Percentiles rank a stretch among this genome's conserved stretches.
Conservation (phyloP, 768 basidiomycete genomes). For the Boletus rex-veris region DNA sequence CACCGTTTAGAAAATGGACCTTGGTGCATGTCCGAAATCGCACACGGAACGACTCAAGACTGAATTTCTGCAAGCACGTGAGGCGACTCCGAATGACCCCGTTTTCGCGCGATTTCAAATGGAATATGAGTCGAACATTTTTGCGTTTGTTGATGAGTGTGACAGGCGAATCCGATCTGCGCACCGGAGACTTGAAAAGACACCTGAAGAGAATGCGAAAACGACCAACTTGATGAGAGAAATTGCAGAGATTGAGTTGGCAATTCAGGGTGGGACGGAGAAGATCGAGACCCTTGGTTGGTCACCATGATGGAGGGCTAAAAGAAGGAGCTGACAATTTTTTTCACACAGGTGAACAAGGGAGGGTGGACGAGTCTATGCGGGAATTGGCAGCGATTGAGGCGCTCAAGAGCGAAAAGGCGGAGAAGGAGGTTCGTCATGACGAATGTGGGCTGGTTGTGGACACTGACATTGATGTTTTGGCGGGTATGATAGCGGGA, state of each 20-base stretch:
- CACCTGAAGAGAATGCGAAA: conserved; percentile 99
- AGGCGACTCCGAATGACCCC: conserved; percentile 74
- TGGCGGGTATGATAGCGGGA: conserved; percentile 58
- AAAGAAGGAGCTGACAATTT: background rate
- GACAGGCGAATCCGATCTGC: conserved; percentile 93
- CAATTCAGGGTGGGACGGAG: conserved; percentile 97
- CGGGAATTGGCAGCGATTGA: conserved; percentile 96
- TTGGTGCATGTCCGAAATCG: conserved; percentile 95
- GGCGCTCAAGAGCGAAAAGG: conserved; percentile 93
- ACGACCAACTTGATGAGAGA: conserved; percentile 99
- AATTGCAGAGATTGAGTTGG: conserved; percentile 98
- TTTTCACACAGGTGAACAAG: conserved; percentile 74
- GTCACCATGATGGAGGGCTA: conserved; percentile 24
- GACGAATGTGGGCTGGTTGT: conserved; percentile 1
- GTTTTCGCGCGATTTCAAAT: conserved; percentile 84
- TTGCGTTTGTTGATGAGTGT: conserved; percentile 96
- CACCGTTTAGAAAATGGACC: conserved; percentile 84
- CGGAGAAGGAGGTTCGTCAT: conserved; percentile 79
- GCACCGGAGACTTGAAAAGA: conserved; percentile 95
- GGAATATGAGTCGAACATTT: conserved; percentile 95
- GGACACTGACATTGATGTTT: conserved; percentile 4
- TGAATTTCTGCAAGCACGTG: conserved; percentile 79
- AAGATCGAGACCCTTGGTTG: conserved; percentile 92
- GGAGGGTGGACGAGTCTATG: conserved; percentile 99
- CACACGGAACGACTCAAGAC: conserved; percentile 93